Evolutionary conservation across 2,329 filamentous ascomycete genomes (phyloP).

Genomic region (Claviceps paspali): DNA sequence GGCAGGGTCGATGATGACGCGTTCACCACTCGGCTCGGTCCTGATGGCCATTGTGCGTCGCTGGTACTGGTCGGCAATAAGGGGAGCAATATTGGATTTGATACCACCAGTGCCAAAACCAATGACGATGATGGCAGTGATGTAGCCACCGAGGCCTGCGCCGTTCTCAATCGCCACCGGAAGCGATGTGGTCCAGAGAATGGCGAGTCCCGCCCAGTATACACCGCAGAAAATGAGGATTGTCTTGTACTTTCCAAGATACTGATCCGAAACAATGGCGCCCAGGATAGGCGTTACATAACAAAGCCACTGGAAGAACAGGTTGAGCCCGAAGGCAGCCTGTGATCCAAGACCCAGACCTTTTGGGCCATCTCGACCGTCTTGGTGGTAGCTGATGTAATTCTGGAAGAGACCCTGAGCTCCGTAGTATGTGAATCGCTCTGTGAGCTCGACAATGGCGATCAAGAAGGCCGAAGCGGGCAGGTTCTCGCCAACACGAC

Average conservation of each 20-base stretch:
- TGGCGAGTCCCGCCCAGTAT: conserved; percentile 41
- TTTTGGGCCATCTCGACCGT: conserved; percentile 25
- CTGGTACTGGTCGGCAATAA: conserved; percentile 53
- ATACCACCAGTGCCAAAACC: conserved; percentile 54
- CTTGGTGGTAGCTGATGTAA: conserved; percentile 27
- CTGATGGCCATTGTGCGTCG: conserved; percentile 32
- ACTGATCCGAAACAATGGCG: conserved; percentile 41
- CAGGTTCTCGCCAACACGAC: conserved; percentile 37
- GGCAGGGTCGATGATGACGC: conserved; percentile 51
- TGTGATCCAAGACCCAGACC: conserved; percentile 40
- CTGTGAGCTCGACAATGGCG: conserved; percentile 37
- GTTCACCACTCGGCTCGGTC: conserved; percentile 33
- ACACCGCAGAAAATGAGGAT: conserved; percentile 40
- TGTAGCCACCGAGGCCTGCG: conserved; percentile 33
- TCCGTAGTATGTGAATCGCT: conserved; percentile 45
- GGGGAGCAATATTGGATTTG: conserved; percentile 46
- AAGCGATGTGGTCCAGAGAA: conserved; percentile 36
- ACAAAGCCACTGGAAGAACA: conserved; percentile 39
- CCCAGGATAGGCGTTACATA: conserved; percentile 30
- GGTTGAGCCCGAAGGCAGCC: conserved; percentile 36
- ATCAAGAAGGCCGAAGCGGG: conserved; percentile 41
- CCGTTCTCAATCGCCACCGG: conserved; percentile 20
- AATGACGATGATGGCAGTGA: conserved; percentile 44
- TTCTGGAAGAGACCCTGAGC: conserved; percentile 40
- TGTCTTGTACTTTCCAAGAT: conserved; percentile 46